Evolutionary conservation across 2,329 filamentous ascomycete genomes (phyloP), one percentile per base, ranked within the genome.

Genomic region (Trichoderma sp.): DNA sequence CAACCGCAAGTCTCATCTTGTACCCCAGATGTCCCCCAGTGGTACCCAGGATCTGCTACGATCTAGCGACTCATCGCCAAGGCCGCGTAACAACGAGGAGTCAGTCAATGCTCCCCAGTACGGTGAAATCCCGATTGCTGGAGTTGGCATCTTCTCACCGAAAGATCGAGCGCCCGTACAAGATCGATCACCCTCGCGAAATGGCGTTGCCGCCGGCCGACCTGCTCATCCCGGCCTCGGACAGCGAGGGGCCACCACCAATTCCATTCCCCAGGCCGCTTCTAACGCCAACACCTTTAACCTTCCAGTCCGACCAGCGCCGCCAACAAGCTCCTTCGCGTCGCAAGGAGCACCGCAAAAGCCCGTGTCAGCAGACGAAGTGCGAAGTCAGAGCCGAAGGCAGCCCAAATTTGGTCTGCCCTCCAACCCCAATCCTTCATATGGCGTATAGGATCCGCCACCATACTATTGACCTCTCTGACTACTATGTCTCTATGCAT

Each of bases 1-100:
- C 80, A 97, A 97, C 80, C 92, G 96, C 78, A 97, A 97, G 80
- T 97, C 94, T 33, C 95, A 97, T 78, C 87, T 97, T 47, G 92
- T 90, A 19, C 93, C 94, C 40, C 90, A 92, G 75, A 84, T 92
- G 53, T 92, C 91, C 13, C 93, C 94, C 0, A 56, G 64, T 3
- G 64, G 64, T 27, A 93, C 92, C 1, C 90, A 92, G 76, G 91
- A 93, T 13, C 86, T 95, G 40, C 86, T 94, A 59, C 88, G 91
- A 70, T 86, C 86, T 31, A 84, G 81, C 73, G 88, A 90, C 74
- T 90, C 88, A 13, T 87, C 88, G 7, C 87, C 83, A 70, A 79
- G 76, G 72, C 68, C 77, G 73, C 75, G 81, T 72, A 70, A 81
- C 72, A 70, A 79, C 75, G 77, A 83, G 61, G 81, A 84, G 60